Percentiles rank a stretch among this genome's conserved stretches.
Evolutionary conservation across 2,329 filamentous ascomycete species (phyloP).

Genomic region (Biscogniauxia mediterranea): DNA sequence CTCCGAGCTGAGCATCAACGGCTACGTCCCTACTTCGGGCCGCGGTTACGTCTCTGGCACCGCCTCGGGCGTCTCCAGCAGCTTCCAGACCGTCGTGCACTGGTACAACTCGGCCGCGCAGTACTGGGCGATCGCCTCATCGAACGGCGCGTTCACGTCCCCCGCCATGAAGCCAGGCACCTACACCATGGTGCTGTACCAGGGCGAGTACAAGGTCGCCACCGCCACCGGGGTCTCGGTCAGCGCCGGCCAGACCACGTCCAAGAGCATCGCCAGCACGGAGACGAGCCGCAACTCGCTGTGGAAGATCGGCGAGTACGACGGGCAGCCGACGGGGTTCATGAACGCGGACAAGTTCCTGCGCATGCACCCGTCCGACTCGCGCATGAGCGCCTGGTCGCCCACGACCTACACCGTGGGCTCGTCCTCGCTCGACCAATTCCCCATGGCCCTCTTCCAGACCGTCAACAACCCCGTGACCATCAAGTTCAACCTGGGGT

Average conservation of each 20-base stretch:
- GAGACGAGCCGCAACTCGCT: slow-evolving; percentile 49
- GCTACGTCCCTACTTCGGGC: slow-evolving; percentile 53
- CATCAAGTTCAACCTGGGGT: slow-evolving; percentile 56
- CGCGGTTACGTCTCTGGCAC: slow-evolving; percentile 61
- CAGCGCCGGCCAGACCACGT: slow-evolving; percentile 48
- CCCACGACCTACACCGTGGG: slow-evolving; percentile 62
- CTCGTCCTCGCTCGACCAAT: slow-evolving; percentile 47
- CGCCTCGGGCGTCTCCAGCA: slow-evolving; percentile 53
- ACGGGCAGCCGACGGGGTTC: slow-evolving; percentile 63
- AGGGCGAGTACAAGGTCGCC: slow-evolving; percentile 56
- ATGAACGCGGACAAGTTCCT: slow-evolving; percentile 65
- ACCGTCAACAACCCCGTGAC: slow-evolving; percentile 57
- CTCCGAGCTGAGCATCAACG: slow-evolving; percentile 53
- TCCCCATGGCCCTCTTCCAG: slow-evolving; percentile 68
- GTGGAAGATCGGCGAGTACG: slow-evolving; percentile 65
- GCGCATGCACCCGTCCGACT: slow-evolving; percentile 67
- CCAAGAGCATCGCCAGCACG: slow-evolving; percentile 46
- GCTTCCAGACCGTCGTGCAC: slow-evolving; percentile 58
- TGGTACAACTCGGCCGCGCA: slow-evolving; percentile 64
- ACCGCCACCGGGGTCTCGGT: slow-evolving; percentile 46
- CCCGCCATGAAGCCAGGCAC: slow-evolving; percentile 66
- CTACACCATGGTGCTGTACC: slow-evolving; percentile 67
- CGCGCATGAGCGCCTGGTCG: slow-evolving; percentile 61
- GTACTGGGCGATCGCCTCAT: slow-evolving; percentile 61
- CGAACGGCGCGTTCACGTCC: slow-evolving; percentile 57